Percentiles rank a stretch among this genome's conserved stretches.
Evolutionary conservation across 148 eudicot species (phyloP).

Genomic region (Salicornia ramosissima): DNA sequence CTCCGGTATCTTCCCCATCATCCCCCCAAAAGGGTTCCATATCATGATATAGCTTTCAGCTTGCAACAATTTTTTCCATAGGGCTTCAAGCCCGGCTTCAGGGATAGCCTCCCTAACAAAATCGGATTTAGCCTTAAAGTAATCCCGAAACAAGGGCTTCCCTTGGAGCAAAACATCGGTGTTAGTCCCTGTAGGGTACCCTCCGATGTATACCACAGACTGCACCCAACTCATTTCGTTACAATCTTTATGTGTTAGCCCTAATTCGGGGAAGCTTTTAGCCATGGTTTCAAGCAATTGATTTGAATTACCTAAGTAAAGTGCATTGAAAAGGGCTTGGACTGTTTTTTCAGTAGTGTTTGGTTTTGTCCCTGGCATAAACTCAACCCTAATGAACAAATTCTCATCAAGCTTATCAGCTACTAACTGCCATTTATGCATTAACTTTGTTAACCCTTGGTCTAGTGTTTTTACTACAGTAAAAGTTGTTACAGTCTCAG

Average conservation of each 20-base stretch:
- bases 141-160: slow-evolving; percentile 21
- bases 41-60: slow-evolving; percentile 29
- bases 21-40: slow-evolving; percentile 44
- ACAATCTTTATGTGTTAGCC: slow-evolving; percentile 25
- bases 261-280: slow-evolving; percentile 33
- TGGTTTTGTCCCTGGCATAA: slow-evolving; percentile 26
- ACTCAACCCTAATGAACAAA: slow-evolving; percentile 32
- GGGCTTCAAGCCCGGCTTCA: slow-evolving; percentile 29
- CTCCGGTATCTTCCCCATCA: slow-evolving; percentile 33
- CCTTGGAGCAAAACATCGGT: slow-evolving; percentile 28
- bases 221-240: slow-evolving; percentile 42
- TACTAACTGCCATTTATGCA: slow-evolving; percentile 35
- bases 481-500: slow-evolving; percentile 36
- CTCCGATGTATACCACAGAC: slow-evolving; percentile 31
- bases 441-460: slow-evolving; percentile 25
- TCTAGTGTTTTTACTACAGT: slow-evolving; percentile 24
- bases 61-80: slow-evolving; percentile 25
- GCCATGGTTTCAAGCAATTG: slow-evolving; percentile 23
- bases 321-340: slow-evolving; percentile 29
- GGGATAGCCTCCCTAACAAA: slow-evolving; percentile 36
- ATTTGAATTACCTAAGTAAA: slow-evolving; percentile 34
- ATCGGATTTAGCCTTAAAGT: slow-evolving; percentile 41
- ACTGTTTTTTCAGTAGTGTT: slow-evolving; percentile 26
- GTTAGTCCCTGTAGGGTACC: slow-evolving; percentile 21
- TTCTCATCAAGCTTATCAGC: slow-evolving; percentile 35